phyloP scores from a whole-genome alignment of 345 rosid genomes.

The Aquilaria yunnanensis region DNA sequence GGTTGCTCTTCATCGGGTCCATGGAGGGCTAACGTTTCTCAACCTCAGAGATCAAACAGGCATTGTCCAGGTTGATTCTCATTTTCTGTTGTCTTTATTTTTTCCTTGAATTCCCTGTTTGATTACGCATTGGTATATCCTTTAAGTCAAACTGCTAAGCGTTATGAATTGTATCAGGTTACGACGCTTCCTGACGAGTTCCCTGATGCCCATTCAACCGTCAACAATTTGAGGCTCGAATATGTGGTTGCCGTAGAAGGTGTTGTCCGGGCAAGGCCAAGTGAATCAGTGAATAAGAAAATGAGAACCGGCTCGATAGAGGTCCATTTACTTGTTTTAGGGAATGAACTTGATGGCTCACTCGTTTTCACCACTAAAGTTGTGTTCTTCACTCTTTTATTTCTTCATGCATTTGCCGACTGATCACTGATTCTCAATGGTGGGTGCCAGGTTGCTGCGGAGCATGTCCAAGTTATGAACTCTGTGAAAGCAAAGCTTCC shows the following conservation, averaged over 20 bases:
- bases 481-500: slow-evolving; percentile 82
- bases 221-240: slow-evolving; percentile 74
- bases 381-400: not conserved
- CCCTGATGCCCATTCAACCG: slow-evolving; percentile 69
- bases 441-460: slow-evolving; percentile 65
- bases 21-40: slow-evolving; percentile 87
- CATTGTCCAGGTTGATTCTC: slow-evolving; percentile 61
- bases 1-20: slow-evolving; percentile 92
- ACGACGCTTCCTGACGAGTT: slow-evolving; percentile 75
- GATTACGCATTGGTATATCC: not conserved
- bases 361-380: not conserved
- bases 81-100: not conserved
- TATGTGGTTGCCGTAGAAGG: slow-evolving; percentile 82
- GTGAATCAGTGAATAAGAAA: slow-evolving; percentile 71
- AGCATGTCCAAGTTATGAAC: slow-evolving; percentile 77
- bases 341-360: not conserved
- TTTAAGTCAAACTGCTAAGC: not conserved
- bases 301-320: slow-evolving; percentile 80
- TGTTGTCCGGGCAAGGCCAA: slow-evolving; percentile 62
- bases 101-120: not conserved
- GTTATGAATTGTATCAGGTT: slow-evolving; percentile 32
- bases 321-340: slow-evolving; percentile 28
- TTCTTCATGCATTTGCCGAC: not conserved
- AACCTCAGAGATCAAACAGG: slow-evolving; percentile 97
- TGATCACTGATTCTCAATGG: not conserved